Base-by-base conservation (phyloP, 2,329 filamentous ascomycete genomes). In the Scedosporium boydii region DNA sequence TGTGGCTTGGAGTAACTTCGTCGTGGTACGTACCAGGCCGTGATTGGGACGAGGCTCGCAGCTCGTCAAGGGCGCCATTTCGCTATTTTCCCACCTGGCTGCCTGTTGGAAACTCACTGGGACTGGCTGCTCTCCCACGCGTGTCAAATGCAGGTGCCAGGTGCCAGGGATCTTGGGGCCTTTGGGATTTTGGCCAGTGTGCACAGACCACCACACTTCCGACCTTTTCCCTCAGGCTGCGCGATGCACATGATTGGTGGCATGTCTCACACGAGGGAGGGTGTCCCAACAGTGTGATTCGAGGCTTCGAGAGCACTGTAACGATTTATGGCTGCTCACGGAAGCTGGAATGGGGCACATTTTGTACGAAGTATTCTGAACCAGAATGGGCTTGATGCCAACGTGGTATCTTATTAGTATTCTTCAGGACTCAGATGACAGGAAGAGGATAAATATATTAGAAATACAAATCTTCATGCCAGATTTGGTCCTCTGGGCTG, bases 181-280 rank as follows among this genome's bases (percentile, higher is more conserved):
- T 14, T 16, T 21, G 21, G n/a, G 48, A 26, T 9, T 53, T 6
- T 23, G 12, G 18, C 23, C 51, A 9, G 21, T 23, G 51, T 7
- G 27, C 59, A 61, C 59, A 48, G 41, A 48, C 59, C 59, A 61
- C 48, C n/a, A 12, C 10, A 26, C 23, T 27, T 10, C 12, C 51
- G 18, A 23, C 51, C 12, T 14, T 55, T 27, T 55, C 10, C 23
- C 23, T 56, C 6, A 21, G 48, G 27, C 48, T 12, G 23, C 16
- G n/a, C 27, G 18, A 51, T 23, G 48, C 59, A 42, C 48, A 56
- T 61, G 59, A 61, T 61, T 61, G 59, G 59, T 34, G 29, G 29
- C n/a, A 21, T 23, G 16, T 23, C 59, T 61, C 59, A 61, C 59
- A 56, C 56, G 59, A 21, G 9, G 46, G 26, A 46, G 29, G 29